phyloP scores from a whole-genome alignment of 192 early-diverging fungal species.

The Mortierella alpina region DNA sequence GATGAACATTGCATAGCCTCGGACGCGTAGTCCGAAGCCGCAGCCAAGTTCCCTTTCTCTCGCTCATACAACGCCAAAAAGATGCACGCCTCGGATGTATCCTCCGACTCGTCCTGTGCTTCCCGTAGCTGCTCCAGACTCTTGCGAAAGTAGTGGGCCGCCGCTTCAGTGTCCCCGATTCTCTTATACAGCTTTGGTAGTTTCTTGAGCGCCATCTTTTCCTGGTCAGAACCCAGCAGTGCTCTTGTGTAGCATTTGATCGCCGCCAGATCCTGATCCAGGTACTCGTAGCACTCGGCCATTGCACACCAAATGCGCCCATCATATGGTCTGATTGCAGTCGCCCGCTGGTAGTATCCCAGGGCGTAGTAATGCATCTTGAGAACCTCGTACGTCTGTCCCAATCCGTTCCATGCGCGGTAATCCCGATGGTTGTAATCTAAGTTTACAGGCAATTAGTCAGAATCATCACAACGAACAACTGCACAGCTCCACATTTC shows the following conservation, averaged over 20 bases:
- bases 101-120: conserved; percentile 43
- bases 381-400: conserved; percentile 89
- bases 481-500: neutral
- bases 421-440: conserved; percentile 85
- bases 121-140: conserved; percentile 38
- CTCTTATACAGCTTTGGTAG: conserved; percentile 72
- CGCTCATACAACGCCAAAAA: conserved; percentile 52
- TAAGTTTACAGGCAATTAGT: neutral
- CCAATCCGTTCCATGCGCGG: conserved; percentile 93
- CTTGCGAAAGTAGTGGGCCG: conserved; percentile 68
- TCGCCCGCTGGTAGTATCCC: conserved; percentile 85
- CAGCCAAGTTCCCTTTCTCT: conserved; percentile 36
- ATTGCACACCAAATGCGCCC: conserved; percentile 89
- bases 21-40: conserved; percentile 47
- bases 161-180: conserved; percentile 60
- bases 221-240: conserved; percentile 71
- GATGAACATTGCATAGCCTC: conserved; percentile 40
- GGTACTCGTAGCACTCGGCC: conserved; percentile 76
- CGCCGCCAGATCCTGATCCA: conserved; percentile 65
- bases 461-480: neutral
- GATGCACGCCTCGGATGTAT: conserved; percentile 53
- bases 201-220: conserved; percentile 63
- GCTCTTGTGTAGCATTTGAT: conserved; percentile 83
- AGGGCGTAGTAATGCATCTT: conserved; percentile 84
- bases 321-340: conserved; percentile 80